Conservation (phyloP, 768 basidiomycete species). For the Suillus luteus region DNA sequence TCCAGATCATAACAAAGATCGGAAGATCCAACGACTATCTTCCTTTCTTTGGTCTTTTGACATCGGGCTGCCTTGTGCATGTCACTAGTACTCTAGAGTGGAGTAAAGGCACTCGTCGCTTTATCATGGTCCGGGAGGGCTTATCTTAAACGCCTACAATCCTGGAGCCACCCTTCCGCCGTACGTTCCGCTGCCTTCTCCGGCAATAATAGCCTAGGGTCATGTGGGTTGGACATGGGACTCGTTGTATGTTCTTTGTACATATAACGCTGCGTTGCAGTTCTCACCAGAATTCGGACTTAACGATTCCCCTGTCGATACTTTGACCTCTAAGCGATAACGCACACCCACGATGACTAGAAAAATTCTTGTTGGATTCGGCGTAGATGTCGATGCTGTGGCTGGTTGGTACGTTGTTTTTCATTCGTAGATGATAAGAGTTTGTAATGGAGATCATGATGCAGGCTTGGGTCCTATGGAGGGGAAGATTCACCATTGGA, state of each 20-base stretch:
- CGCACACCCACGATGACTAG: constrained; percentile 47
- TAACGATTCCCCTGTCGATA: not conserved
- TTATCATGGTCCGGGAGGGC: not conserved
- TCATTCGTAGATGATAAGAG: not conserved
- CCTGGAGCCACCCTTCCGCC: not conserved
- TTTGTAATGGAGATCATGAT: not conserved
- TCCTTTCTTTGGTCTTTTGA: not conserved
- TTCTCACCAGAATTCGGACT: not conserved
- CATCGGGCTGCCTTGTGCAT: not conserved
- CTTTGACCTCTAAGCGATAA: not conserved
- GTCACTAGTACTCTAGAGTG: not conserved
- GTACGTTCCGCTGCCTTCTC: not conserved
- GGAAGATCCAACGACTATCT: not conserved
- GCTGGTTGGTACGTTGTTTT: constrained; percentile 55
- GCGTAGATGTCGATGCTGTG: constrained; percentile 73
- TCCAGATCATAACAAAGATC: not conserved
- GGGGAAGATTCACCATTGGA: constrained; percentile 71
- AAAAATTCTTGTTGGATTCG: constrained; percentile 58
- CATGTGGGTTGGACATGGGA: not conserved
- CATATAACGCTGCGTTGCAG: not conserved
- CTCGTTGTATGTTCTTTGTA: not conserved
- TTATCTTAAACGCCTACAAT: not conserved
- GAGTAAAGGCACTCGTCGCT: not conserved
- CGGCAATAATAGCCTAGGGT: not conserved
- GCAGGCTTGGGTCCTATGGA: constrained; percentile 71